Base-by-base conservation (phyloP, 257 asterid species). In the Lycium ferocissimum region DNA sequence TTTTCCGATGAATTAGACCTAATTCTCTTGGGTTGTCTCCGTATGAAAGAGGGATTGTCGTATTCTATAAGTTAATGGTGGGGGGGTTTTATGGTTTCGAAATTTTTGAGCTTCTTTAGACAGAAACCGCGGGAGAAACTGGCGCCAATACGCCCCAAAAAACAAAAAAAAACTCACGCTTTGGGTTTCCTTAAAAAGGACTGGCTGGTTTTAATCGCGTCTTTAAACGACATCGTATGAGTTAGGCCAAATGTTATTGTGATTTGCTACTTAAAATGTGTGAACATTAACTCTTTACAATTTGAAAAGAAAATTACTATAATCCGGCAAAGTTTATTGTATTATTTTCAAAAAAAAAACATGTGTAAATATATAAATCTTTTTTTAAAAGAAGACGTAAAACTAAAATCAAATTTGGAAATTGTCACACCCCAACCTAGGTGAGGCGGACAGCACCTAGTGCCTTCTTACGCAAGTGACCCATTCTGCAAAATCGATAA, bases 101-200 rank as follows among this genome's bases (percentile, higher is more conserved):
- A 1, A 51, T 3, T 83, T 73, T 47, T 57, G 81, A 83, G 63
- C 62, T 83, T 18, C 9, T 17, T 63, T 13, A 47, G 38, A 43
- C 66, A 54, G 67, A 73, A 67, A 83, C 59, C 82, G 82, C 82
- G 82, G 82, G 82, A 76, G 82, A 76, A 76, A 22, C 22, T 51
- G 82, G 82, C 82, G 82, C 82, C 82, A 76, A 76, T 17, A 2
- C 2, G 63, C 22, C 5, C 12, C 6, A 75, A 47, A 47, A 49
- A 73, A 12, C 45, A 11, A 22, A 26, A 26, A 12, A 62, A 5
- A 13, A 5, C 4, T 12, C 10, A 11, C 40, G 43, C 59, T 59
- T 80, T 20, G 13, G 22, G 72, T 18, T 59, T 75, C 81, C 61
- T 35, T 8, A 59, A 58, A 26, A 59, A 58, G 40, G 20, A 26